Percentiles rank a stretch among this genome's conserved stretches.
phyloP scores from a whole-genome alignment of 345 rosid genomes.

The Eucalyptus paniculata region DNA sequence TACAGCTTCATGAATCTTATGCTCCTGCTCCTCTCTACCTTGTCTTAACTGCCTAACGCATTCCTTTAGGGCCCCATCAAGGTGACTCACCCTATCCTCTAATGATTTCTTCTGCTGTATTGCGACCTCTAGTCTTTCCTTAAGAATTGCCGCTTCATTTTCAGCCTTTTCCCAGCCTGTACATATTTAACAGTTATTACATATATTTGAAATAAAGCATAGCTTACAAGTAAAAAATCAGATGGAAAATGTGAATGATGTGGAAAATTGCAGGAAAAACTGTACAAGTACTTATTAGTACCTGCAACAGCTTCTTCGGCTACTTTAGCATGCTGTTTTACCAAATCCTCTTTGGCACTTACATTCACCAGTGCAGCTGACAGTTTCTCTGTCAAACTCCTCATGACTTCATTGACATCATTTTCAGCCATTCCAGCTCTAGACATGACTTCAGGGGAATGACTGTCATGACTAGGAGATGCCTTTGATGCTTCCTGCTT shows the following conservation, averaged over 20 bases:
- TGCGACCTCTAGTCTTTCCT: conserved; percentile 52
- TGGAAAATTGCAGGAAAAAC: neutral
- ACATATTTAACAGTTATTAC: neutral
- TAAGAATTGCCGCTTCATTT: conserved; percentile 43
- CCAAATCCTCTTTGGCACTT: conserved; percentile 81
- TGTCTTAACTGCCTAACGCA: conserved; percentile 90
- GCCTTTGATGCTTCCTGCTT: conserved; percentile 50
- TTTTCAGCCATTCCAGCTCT: conserved; percentile 17
- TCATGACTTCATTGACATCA: conserved; percentile 37
- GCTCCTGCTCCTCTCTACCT: conserved; percentile 75
- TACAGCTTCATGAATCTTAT: conserved; percentile 43
- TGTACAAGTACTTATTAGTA: neutral
- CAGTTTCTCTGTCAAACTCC: conserved; percentile 47
- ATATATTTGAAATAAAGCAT: neutral
- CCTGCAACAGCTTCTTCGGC: conserved; percentile 99
- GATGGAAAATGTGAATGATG: neutral
- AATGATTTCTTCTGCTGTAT: conserved; percentile 26
- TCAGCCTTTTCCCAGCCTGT: conserved; percentile 97
- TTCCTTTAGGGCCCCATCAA: conserved; percentile 91
- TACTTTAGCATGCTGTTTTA: conserved; percentile 85
- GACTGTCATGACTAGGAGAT: conserved; percentile 27
- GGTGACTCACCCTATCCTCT: conserved; percentile 73
- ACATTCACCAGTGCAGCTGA: conserved; percentile 77
- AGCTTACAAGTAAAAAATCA: neutral
- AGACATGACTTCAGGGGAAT: conserved; percentile 45